Evolutionary conservation across 768 basidiomycete species (phyloP), one percentile per base, ranked within the genome.

Genomic region (Xerocomellus amylosporus): DNA sequence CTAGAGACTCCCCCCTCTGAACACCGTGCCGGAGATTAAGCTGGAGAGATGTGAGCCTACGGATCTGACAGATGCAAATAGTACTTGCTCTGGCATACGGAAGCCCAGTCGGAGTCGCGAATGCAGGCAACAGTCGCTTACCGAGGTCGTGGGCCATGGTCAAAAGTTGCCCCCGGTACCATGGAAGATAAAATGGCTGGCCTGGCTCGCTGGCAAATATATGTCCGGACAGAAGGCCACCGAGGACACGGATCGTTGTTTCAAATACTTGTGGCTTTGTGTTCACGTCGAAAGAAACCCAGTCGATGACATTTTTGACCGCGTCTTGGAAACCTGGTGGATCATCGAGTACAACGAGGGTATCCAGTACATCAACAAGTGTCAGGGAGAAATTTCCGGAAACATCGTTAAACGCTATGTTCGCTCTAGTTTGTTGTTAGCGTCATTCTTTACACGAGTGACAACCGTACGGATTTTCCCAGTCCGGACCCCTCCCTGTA

Each of bases 211-310:
- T 84, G n/a, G 91, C 90, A 66, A 86, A 89, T 48, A 87, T 82
- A 63, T 94, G 93, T 24, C 84, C 93, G 8, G 90, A 92, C 14
- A 94, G 69, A 36, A 99, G 79, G 5, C 93, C 93, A 4, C 97
- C 97, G 9, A 99, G 75, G 7, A 94, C 92, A 26, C 95, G 85
- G 51, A 98, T 98, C 1, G 92, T 98, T 10, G 90, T 91, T 75
- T 99, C 96, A 65, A 99, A 99, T 5, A 98, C 88, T 78, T 99
- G 96, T n/a, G 97, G 93, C 70, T 86, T 92, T 39, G 92, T 93
- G 71, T 98, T 87, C 53, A 93, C 88, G 66, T 98, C 90, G 69
- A 97, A 98, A 1, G 86, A 86, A 37, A 97, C 90, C 79, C 82
- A 85, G 49, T 84, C 72, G 47, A 96, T 87, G 50, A 93, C 82